Evolutionary conservation across 2,329 filamentous ascomycete species (phyloP).

Genomic region (Monilinia polystroma): DNA sequence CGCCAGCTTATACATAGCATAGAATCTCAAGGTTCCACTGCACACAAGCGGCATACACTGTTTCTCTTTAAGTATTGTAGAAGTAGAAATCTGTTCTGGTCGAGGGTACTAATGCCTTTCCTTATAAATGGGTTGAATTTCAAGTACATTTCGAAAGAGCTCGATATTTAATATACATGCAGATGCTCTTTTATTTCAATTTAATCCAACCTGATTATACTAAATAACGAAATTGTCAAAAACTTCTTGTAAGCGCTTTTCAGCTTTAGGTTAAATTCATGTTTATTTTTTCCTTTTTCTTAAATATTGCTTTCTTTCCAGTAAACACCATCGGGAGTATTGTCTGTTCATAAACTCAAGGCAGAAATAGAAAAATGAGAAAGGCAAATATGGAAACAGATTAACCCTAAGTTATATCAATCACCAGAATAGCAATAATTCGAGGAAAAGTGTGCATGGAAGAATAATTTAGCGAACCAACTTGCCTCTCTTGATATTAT

Average conservation of each 20-base stretch:
- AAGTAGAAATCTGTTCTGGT: background rate
- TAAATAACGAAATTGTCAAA: background rate
- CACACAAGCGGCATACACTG: background rate
- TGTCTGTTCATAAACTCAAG: background rate
- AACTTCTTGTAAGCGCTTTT: background rate
- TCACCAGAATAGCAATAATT: no score
- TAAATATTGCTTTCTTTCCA: background rate
- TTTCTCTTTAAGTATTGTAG: background rate
- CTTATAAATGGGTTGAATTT: background rate
- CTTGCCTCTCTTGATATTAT: no score
- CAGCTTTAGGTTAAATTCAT: accelerated
- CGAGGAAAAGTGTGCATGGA: no score
- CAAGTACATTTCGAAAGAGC: no score
- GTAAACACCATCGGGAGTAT: no score
- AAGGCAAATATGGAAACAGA: no score
- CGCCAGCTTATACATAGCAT: no score
- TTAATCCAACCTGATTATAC: background rate
- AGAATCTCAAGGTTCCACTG: no score
- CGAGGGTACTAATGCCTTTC: background rate
- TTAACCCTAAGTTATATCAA: no score
- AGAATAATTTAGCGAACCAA: no score
- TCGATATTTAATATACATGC: background rate
- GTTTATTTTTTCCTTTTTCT: background rate
- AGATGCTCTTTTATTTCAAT: background rate
- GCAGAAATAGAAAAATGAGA: background rate